Conservation (phyloP, 2,329 filamentous ascomycete genomes). For the Colletotrichum cuscutae region DNA sequence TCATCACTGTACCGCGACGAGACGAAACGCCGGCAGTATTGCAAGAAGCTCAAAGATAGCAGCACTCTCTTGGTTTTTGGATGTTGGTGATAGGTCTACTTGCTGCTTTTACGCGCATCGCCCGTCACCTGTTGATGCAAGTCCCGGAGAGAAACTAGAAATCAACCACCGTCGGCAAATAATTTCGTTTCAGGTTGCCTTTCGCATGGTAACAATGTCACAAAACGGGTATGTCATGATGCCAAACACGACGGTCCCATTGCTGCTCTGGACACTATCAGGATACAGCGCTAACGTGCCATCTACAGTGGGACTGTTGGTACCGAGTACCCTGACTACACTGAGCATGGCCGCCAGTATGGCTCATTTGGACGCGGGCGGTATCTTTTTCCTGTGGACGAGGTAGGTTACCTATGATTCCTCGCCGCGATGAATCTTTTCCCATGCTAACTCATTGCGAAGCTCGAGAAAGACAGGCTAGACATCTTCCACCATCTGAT, state of each 20-base stretch:
- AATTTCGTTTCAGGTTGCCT: neutral
- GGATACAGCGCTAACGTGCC: neutral
- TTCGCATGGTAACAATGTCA: constrained; percentile 44
- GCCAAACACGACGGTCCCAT: neutral
- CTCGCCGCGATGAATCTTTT: neutral
- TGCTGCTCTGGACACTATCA: neutral
- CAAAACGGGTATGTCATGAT: constrained; percentile 41
- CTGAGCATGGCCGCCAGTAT: constrained; percentile 76
- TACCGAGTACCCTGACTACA: constrained; percentile 47
- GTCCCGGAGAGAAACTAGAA: neutral
- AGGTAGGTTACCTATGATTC: constrained; percentile 58
- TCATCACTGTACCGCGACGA: neutral
- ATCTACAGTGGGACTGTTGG: constrained; percentile 19
- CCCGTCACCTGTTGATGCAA: neutral
- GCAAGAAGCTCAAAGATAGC: neutral
- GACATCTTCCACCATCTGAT: constrained; percentile 87
- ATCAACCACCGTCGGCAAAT: neutral
- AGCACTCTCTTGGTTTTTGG: neutral
- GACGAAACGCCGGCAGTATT: neutral
- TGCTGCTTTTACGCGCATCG: neutral
- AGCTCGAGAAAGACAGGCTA: constrained; percentile 80
- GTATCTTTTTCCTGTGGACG: constrained; percentile 83
- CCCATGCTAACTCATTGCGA: constrained; percentile 19
- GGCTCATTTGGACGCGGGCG: constrained; percentile 74
- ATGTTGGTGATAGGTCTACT: neutral